Evolutionary conservation across 2,329 filamentous ascomycete genomes (phyloP).

Genomic region (Aureobasidium uvarum): DNA sequence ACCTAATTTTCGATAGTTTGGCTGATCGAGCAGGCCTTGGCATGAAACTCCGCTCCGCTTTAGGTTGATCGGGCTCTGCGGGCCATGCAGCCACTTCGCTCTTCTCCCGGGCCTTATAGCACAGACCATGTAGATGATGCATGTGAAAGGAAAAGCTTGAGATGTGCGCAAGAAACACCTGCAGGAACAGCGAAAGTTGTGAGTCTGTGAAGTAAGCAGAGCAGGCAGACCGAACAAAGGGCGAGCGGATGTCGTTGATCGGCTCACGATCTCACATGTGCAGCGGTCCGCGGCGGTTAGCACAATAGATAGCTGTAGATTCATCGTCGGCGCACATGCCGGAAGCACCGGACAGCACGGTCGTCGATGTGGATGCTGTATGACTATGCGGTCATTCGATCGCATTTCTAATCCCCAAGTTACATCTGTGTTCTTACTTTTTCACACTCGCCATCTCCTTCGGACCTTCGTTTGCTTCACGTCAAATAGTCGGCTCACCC

Average conservation of each 20-base stretch:
- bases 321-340: conserved; percentile 12
- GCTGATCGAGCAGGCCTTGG: background rate
- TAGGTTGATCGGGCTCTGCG: conserved; percentile 18
- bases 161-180: background rate
- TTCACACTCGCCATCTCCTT: conserved; percentile 10
- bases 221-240: background rate
- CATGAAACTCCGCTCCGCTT: conserved; percentile 12
- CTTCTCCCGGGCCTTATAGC: conserved; percentile 22
- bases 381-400: conserved; percentile 18
- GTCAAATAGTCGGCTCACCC: conserved; percentile 1
- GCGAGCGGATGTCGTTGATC: background rate
- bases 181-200: background rate
- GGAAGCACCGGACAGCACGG: conserved; percentile 17
- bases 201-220: background rate
- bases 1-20: conserved; percentile 19
- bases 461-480: conserved; percentile 13
- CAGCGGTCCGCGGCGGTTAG: conserved; percentile 4
- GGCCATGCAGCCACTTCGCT: conserved; percentile 22
- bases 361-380: conserved; percentile 5
- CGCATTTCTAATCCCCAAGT: conserved; percentile 13
- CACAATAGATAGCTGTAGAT: background rate
- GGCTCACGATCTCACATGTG: background rate
- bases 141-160: conserved; percentile 24
- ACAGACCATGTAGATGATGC: conserved; percentile 20
- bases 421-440: conserved; percentile 10